These are phyloP conservation scores for Pachyrhizus erosus DNA, from an alignment of 306 rosid species.

Conservation along the genomic window DNA sequence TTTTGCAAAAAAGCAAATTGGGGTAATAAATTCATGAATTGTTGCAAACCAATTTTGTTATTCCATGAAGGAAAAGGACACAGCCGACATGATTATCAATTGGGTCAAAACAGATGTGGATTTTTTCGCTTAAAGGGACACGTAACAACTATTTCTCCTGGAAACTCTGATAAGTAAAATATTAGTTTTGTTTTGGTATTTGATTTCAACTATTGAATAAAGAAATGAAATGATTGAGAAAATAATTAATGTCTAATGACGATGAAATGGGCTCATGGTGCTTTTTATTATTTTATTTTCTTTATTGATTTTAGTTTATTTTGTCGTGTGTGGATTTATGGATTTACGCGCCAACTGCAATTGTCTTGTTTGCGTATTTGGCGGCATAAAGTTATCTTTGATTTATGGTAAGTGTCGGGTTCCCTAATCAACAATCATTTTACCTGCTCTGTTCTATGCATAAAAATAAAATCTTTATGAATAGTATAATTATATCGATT, in stretches of 20 bases:
- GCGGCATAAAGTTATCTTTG: slow-evolving; percentile 44
- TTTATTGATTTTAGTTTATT: background rate
- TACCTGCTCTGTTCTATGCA: background rate
- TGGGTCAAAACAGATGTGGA: slow-evolving; percentile 37
- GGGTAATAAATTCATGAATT: slow-evolving; percentile 23
- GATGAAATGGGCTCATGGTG: slow-evolving; percentile 11
- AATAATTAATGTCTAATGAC: slow-evolving; percentile 41
- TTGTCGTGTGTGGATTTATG: slow-evolving; percentile 33
- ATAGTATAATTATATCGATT: no score
- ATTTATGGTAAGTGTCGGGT: background rate
- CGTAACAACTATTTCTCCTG: slow-evolving; percentile 28
- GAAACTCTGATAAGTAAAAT: slow-evolving; percentile 19
- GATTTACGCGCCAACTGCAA: slow-evolving; percentile 38
- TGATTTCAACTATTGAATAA: background rate
- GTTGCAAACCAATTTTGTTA: slow-evolving; percentile 5
- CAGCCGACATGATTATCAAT: slow-evolving; percentile 41
- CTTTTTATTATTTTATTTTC: background rate
- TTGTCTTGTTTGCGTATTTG: slow-evolving; percentile 41
- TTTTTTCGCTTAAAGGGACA: slow-evolving; percentile 1
- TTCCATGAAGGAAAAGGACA: slow-evolving; percentile 47
- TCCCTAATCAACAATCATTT: background rate
- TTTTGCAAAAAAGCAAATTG: slow-evolving; percentile 42
- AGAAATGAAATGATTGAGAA: slow-evolving; percentile 43
- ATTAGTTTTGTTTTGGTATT: background rate
- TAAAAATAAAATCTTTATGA: no score